These are phyloP conservation scores for Didymella glomerata DNA, from an alignment of 2,329 filamentous ascomycete species.

Conservation along the genomic window DNA sequence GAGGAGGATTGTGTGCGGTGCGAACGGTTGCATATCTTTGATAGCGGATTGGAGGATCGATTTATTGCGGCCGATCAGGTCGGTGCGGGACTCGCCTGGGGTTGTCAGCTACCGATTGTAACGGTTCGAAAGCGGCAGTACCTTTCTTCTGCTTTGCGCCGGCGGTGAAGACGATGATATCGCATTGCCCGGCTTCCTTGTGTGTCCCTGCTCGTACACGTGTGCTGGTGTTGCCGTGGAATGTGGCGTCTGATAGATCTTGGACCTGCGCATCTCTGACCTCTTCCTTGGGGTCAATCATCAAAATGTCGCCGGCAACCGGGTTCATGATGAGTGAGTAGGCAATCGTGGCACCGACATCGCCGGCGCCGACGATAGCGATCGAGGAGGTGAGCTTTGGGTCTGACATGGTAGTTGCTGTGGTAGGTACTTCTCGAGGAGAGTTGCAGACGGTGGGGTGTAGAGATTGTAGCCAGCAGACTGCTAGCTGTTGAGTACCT, in stretches of 20 bases:
- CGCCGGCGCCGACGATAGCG: constrained; percentile 35
- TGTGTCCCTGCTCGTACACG: constrained; percentile 31
- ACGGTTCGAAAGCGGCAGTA: neutral
- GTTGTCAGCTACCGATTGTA: neutral
- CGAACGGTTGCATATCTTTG: constrained; percentile 33
- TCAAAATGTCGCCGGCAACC: constrained; percentile 29
- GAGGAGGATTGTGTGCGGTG: constrained; percentile 26
- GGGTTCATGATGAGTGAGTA: constrained; percentile 38
- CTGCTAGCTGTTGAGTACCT: neutral
- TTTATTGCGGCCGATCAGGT: constrained; percentile 34
- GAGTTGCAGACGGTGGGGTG: no score
- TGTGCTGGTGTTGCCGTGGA: constrained; percentile 31
- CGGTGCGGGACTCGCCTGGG: constrained; percentile 31
- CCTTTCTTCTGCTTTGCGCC: constrained; percentile 36
- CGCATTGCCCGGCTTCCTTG: constrained; percentile 35
- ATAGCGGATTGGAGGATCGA: constrained; percentile 33
- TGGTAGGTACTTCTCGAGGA: neutral
- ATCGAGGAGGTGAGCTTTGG: constrained; percentile 33
- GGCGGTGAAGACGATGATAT: constrained; percentile 33
- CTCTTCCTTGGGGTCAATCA: constrained; percentile 35
- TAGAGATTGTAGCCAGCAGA: no score
- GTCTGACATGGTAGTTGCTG: constrained; percentile 17
- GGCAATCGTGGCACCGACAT: constrained; percentile 36
- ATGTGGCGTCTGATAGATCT: constrained; percentile 26
- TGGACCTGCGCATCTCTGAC: constrained; percentile 34